Percentiles rank a stretch among this genome's conserved stretches.
Evolutionary conservation across 371 early-diverging fungal genomes (phyloP).

Genomic region (Lichtheimia ramosa): DNA sequence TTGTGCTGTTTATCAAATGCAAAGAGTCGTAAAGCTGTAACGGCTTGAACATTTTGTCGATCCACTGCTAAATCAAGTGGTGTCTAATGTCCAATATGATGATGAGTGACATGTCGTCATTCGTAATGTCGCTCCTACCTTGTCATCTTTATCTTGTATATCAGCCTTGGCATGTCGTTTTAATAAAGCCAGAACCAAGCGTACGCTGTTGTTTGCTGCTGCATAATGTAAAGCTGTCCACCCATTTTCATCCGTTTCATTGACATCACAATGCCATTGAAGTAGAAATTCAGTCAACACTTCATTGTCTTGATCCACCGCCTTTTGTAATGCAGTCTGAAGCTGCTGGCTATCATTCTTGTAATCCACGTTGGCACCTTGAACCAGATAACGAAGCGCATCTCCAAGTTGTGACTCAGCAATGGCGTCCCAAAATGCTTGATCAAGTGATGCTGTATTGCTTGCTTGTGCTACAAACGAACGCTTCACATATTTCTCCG

Average conservation of each 20-base stretch:
- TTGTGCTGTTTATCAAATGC: slow-evolving; percentile 54
- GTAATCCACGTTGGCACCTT: slow-evolving; percentile 78
- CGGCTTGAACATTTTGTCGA: slow-evolving; percentile 57
- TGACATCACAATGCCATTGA: slow-evolving; percentile 68
- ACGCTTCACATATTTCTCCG: slow-evolving; percentile 75
- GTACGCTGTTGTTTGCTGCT: slow-evolving; percentile 63
- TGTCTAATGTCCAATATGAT: slow-evolving; percentile 27
- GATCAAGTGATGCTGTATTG: slow-evolving; percentile 25
- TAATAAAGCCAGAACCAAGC: slow-evolving; percentile 64
- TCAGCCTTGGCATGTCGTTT: slow-evolving; percentile 72
- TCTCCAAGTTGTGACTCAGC: slow-evolving; percentile 54
- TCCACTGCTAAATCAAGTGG: slow-evolving; percentile 75
- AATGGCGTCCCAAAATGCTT: slow-evolving; percentile 59
- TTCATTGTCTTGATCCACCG: slow-evolving; percentile 58
- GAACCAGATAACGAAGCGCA: slow-evolving; percentile 62
- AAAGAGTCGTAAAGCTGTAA: slow-evolving; percentile 60
- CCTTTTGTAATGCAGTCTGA: slow-evolving; percentile 65
- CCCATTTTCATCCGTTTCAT: slow-evolving; percentile 63
- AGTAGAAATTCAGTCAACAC: slow-evolving; percentile 68
- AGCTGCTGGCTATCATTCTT: slow-evolving; percentile 52
- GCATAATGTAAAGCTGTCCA: slow-evolving; percentile 82
- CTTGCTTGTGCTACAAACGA: slow-evolving; percentile 49
- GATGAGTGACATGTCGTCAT: too few relatives aligned
- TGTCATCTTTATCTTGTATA: slow-evolving; percentile 51
- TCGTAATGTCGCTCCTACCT: slow-evolving; percentile 22